phyloP scores from a whole-genome alignment of 306 rosid species.

The Castanea mollissima region DNA sequence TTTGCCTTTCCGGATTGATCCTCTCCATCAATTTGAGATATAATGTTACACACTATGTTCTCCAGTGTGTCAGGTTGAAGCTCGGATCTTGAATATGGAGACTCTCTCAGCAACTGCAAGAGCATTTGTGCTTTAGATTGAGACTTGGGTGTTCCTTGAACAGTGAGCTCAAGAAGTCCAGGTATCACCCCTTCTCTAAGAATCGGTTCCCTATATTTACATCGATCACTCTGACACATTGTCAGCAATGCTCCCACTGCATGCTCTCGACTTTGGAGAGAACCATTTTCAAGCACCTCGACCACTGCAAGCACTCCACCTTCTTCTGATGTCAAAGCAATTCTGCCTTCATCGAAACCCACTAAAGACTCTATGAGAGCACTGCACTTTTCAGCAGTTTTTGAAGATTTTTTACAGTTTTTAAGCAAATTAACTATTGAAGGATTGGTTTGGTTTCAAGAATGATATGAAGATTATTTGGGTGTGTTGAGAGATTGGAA shows the following conservation, averaged over 20 bases:
- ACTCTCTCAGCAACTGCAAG: conserved; percentile 68
- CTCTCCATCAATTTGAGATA: conserved; percentile 87
- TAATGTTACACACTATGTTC: conserved; percentile 88
- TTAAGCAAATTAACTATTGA: conserved; percentile 57
- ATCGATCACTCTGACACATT: conserved; percentile 81
- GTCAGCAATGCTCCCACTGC: conserved; percentile 82
- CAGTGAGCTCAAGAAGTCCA: conserved; percentile 94
- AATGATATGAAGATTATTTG: conserved; percentile 52
- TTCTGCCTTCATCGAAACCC: conserved; percentile 71
- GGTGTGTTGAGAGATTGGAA: conserved; percentile 78
- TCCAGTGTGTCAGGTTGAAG: conserved; percentile 83
- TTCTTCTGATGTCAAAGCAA: conserved; percentile 72
- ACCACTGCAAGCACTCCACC: conserved; percentile 94
- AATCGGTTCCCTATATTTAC: conserved; percentile 83
- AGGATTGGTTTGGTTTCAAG: conserved; percentile 64
- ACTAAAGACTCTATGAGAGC: conserved; percentile 77
- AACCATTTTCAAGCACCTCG: conserved; percentile 88
- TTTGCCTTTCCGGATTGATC: conserved; percentile 87
- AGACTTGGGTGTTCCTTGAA: conserved; percentile 92
- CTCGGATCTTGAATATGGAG: conserved; percentile 84
- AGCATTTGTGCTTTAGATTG: conserved; percentile 76
- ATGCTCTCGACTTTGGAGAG: conserved; percentile 79
- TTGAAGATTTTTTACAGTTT: conserved; percentile 77
- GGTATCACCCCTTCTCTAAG: conserved; percentile 97
- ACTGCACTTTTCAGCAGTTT: conserved; percentile 89